phyloP scores from a whole-genome alignment of 768 basidiomycete species.

The Hypholoma sublateritium region DNA sequence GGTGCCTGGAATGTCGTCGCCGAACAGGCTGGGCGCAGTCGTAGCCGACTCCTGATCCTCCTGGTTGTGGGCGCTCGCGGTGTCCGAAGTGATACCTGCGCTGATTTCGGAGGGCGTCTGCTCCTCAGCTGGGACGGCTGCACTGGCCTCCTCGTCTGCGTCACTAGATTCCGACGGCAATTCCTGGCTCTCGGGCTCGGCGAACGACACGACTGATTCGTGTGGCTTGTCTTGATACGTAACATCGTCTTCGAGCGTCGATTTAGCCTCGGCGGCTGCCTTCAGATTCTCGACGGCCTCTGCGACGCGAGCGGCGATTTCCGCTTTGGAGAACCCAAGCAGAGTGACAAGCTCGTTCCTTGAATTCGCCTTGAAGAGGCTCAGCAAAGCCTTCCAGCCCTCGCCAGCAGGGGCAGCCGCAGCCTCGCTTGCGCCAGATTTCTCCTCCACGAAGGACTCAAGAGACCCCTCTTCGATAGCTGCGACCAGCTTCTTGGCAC shows the following conservation, averaged over 20 bases:
- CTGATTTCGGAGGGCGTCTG: conserved; percentile 78
- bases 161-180: conserved; percentile 36
- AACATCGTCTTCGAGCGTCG: conserved; percentile 38
- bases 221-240: conserved; percentile 46
- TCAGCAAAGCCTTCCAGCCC: conserved; percentile 86
- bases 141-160: conserved; percentile 35
- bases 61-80: conserved; percentile 51
- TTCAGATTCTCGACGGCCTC: conserved; percentile 81
- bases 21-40: conserved; percentile 85
- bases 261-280: conserved; percentile 35
- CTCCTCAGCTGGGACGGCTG: conserved; percentile 40
- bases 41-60: conserved; percentile 79
- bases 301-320: conserved; percentile 75
- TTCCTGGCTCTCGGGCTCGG: conserved; percentile 64
- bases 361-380: conserved; percentile 86
- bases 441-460: conserved; percentile 68
- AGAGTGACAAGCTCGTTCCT: conserved; percentile 88
- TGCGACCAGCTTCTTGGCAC: conserved; percentile 64
- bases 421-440: conserved; percentile 29
- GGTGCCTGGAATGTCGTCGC: conserved; percentile 71
- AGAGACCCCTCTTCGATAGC: conserved; percentile 62
- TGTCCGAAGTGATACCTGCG: conserved; percentile 60
- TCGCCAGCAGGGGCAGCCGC: conserved; percentile 37
- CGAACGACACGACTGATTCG: conserved; percentile 83
- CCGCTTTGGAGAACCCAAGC: conserved; percentile 89